Base-by-base conservation (phyloP, 73 alveolate species). In the Paramecium primaurelia region DNA sequence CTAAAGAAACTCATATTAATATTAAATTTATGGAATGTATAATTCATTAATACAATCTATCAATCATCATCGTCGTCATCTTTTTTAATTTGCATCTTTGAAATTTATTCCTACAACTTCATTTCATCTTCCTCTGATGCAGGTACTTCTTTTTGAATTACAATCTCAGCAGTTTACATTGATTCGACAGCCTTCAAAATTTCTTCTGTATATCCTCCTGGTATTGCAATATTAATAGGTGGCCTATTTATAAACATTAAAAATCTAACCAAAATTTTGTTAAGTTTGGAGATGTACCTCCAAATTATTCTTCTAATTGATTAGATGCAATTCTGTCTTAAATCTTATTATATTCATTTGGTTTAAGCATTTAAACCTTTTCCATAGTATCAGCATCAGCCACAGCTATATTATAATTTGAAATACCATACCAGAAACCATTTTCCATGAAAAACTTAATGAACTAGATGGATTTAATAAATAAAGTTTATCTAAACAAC, bases 1-100 rank as follows among this genome's bases (percentile, higher is more conserved):
- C 99, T 92, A 44, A 96, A 49, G 71, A 96, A 58, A 59, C 97
- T 95, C 99, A 96, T 95, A 45, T 32, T 45, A 45, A 32, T 54
- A 54, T 54, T 54, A 54, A 36, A 73, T 73, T 73, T 73, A 73
- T 73, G 59, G 87, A 40, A 73, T 73, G 47, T 22, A 36, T 54
- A 54, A n/a, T 54, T 54, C 69, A 54, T 37, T 54, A 36, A 71
- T 16, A 36, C 20, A 73, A 18, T 20, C 40, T 40, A 73, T 73
- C 87, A 73, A 37, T 73, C 87, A 73, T 73, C 87, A 73, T 73
- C 87, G 8, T 73, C 87, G 58, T 73, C 87, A 73, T 73, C 87
- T 73, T 64, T 73, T 44, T 37, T 73, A 1, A 73, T 73, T 40
- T 40, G n/a, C 87, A 73, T 73, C 59, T 37, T 73, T 0, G 59